Evolutionary conservation across 1,284 basidiomycete species (phyloP).

Genomic region (Singerocomus inundabilis): DNA sequence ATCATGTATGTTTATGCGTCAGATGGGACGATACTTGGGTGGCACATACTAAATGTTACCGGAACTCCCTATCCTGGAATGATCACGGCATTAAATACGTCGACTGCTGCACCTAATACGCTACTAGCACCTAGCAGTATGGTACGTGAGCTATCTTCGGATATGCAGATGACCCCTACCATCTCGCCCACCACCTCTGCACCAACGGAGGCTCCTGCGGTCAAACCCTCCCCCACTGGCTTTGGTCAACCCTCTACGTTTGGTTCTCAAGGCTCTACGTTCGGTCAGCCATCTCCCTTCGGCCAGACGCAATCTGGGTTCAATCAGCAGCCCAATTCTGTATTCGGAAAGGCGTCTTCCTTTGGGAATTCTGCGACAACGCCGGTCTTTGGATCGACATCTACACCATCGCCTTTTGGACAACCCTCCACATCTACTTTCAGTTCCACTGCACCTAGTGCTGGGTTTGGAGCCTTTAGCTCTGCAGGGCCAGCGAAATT

Average conservation of each 20-base stretch:
- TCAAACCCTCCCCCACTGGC: slow-evolving; percentile 11
- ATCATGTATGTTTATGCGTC: slow-evolving; percentile 76
- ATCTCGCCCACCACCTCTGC: slow-evolving; percentile 19
- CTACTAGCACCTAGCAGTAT: slow-evolving; percentile 20
- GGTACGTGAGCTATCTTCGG: slow-evolving; percentile 30
- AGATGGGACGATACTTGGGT: slow-evolving; percentile 77
- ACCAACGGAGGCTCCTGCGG: slow-evolving; percentile 12
- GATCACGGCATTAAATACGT: slow-evolving; percentile 27
- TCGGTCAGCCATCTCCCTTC: slow-evolving; percentile 21
- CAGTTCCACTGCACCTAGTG: slow-evolving; percentile 18
- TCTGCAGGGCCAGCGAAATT: slow-evolving; percentile 33
- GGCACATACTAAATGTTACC: slow-evolving; percentile 65
- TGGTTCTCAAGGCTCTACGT: slow-evolving; percentile 17
- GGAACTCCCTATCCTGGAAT: slow-evolving; percentile 56
- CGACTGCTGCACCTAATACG: slow-evolving; percentile 1
- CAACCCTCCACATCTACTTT: slow-evolving; percentile 23
- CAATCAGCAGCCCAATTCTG: slow-evolving; percentile 18
- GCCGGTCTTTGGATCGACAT: slow-evolving; percentile 17
- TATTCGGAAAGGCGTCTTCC: slow-evolving; percentile 24
- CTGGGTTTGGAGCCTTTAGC: slow-evolving; percentile 36
- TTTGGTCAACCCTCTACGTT: slow-evolving; percentile 32
- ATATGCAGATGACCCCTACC: slow-evolving; percentile 30
- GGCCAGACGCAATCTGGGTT: slow-evolving; percentile 14
- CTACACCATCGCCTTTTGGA: slow-evolving; percentile 17
- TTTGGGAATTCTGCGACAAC: slow-evolving; percentile 31